Evolutionary conservation across 805 yeast genomes (phyloP).

Genomic region (Kurtzmaniella fragi): DNA sequence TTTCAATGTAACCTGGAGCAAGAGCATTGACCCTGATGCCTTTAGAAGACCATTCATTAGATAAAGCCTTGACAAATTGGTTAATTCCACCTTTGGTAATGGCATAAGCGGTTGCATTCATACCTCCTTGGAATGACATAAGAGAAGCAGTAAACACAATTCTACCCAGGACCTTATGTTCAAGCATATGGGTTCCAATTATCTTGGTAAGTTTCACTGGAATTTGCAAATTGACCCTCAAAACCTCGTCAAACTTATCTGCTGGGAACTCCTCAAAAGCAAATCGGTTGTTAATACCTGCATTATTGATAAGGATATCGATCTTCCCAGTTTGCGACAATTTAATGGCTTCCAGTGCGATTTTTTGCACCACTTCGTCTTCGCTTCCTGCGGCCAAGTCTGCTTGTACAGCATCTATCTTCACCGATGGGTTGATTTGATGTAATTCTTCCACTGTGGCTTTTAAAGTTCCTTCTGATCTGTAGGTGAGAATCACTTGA

Average conservation of each 20-base stretch:
- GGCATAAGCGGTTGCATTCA: slow-evolving; percentile 32
- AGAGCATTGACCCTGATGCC: slow-evolving; percentile 44
- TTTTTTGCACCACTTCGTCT: slow-evolving; percentile 18
- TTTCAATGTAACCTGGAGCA: slow-evolving; percentile 46
- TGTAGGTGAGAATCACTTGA: slow-evolving; percentile 28
- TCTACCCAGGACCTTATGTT: slow-evolving; percentile 28
- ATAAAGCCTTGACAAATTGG: slow-evolving; percentile 30
- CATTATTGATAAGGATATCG: slow-evolving; percentile 40
- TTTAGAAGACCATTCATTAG: slow-evolving; percentile 41
- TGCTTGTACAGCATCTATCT: slow-evolving; percentile 16
- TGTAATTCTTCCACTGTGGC: slow-evolving; percentile 19
- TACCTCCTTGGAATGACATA: slow-evolving; percentile 37
- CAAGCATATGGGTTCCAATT: slow-evolving; percentile 32
- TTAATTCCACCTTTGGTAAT: slow-evolving; percentile 39
- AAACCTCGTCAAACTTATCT: slow-evolving; percentile 31
- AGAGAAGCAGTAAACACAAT: slow-evolving; percentile 40
- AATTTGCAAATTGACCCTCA: slow-evolving; percentile 37
- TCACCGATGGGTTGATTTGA: slow-evolving; percentile 14
- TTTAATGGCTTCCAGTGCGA: slow-evolving; percentile 24
- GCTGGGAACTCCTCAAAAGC: slow-evolving; percentile 31
- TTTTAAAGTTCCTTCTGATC: slow-evolving; percentile 24
- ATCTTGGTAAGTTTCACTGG: slow-evolving; percentile 32
- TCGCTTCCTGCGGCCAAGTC: slow-evolving; percentile 21
- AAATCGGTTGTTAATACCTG: slow-evolving; percentile 32
- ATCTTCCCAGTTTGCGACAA: slow-evolving; percentile 23